Evolutionary conservation across 1,284 basidiomycete genomes (phyloP).

Genomic region (Mycocalia duriaeana): DNA sequence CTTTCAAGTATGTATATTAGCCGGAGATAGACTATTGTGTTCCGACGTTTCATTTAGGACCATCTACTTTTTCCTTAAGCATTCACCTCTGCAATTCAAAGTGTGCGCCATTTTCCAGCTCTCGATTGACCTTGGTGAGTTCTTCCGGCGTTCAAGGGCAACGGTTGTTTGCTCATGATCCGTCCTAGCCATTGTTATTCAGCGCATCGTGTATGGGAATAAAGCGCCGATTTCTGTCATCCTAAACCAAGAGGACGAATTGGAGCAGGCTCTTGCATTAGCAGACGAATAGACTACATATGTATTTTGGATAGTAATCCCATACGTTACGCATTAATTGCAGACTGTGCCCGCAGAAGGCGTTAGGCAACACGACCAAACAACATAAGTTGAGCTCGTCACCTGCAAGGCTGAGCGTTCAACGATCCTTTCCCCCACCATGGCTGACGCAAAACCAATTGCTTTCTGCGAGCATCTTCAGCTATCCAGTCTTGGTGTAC

Average conservation of each 20-base stretch:
- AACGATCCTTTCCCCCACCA: conserved; percentile 14
- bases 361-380: conserved; percentile 14
- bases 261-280: conserved; percentile 66
- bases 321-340: neutral
- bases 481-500: conserved; percentile 93
- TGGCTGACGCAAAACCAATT: conserved; percentile 63
- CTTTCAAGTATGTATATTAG: conserved; percentile 66
- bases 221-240: conserved; percentile 45
- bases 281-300: conserved; percentile 54
- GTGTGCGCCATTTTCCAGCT: conserved; percentile 78
- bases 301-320: too few species aligned
- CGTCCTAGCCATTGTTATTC: conserved; percentile 57
- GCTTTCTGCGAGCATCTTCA: conserved; percentile 85
- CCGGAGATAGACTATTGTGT: too few species aligned
- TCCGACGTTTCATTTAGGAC: conserved; percentile 40
- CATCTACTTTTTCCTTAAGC: conserved; percentile 72
- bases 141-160: conserved; percentile 17
- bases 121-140: conserved; percentile 68
- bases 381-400: conserved; percentile 7
- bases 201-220: conserved; percentile 68
- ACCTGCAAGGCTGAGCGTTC: conserved; percentile 1
- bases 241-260: conserved; percentile 56
- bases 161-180: conserved; percentile 11
- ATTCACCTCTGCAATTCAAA: conserved; percentile 73
- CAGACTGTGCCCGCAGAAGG: too few species aligned